Conservation (phyloP, 495 filamentous ascomycete genomes). For the Massariosphaeria phaeospora region DNA sequence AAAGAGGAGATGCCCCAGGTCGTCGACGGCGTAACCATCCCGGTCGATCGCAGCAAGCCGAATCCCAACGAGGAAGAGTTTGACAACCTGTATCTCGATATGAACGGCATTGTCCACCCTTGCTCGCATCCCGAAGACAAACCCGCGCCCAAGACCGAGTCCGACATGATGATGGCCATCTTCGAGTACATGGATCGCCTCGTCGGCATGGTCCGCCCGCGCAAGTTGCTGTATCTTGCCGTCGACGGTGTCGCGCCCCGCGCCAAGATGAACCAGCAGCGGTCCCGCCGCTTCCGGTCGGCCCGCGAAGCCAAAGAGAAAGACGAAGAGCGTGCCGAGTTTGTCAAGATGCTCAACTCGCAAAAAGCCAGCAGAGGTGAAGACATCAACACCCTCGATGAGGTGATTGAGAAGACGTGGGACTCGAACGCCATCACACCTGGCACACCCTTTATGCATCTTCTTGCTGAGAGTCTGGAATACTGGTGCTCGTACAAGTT, state of each 20-base stretch:
- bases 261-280: slow-evolving; percentile 97
- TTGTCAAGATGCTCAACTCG: slow-evolving; percentile 72
- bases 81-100: slow-evolving; percentile 96
- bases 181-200: slow-evolving; percentile 97
- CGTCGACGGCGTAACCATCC: slow-evolving; percentile 74
- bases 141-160: slow-evolving; percentile 84
- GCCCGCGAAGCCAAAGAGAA: slow-evolving; percentile 93
- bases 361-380: slow-evolving; percentile 43
- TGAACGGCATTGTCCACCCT: slow-evolving; percentile 99
- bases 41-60: slow-evolving; percentile 72
- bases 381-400: slow-evolving; percentile 54
- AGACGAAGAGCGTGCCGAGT: slow-evolving; percentile 82
- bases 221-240: slow-evolving; percentile 94
- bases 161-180: slow-evolving; percentile 98
- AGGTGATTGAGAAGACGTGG: slow-evolving; percentile 84
- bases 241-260: slow-evolving; percentile 93
- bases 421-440: slow-evolving; percentile 98
- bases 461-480: slow-evolving; percentile 80
- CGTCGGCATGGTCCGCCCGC: slow-evolving; percentile 94
- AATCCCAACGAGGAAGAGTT: slow-evolving; percentile 98
- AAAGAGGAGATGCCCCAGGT: slow-evolving; percentile 75
- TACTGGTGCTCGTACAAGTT: slow-evolving; percentile 98
- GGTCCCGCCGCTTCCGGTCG: slow-evolving; percentile 82
- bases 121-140: slow-evolving; percentile 96
- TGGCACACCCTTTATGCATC: slow-evolving; percentile 98